Evolutionary conservation across 495 filamentous ascomycete genomes (phyloP), one percentile per base, ranked within the genome.

Genomic region (Lasiosphaeriaceae sp.): DNA sequence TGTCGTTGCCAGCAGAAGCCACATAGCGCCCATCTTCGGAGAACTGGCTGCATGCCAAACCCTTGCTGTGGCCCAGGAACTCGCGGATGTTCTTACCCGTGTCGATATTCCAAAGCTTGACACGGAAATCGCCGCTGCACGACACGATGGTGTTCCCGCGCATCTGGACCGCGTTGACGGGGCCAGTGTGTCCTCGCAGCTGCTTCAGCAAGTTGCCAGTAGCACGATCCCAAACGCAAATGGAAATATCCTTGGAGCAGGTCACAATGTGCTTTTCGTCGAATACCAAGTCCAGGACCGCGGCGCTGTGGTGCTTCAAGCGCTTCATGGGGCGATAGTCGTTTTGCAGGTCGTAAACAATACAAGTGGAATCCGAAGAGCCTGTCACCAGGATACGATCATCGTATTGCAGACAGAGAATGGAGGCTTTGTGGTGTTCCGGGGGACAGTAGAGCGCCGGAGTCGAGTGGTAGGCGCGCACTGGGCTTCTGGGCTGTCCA

Each of bases 351-450:
- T 90, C 86, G 85, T 94, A 97, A 45, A 97, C 82, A 56, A 98
- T 96, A 74, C 91, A 94, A 22, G 86, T 92, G 51, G 82, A 81
- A 73, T 98, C 94, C 3, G 91, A 96, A 5, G 93, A 96, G 26
- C 94, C 94, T 16, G 94, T 96, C 8, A 97, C 90, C 66, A 98
- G 84, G 55, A 96, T 93, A 21, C 88, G 77, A 21, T 94, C 85
- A 61, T 98, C 95, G 66, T 91, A 98, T 56, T 96, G 91, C 31
- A 98, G 83, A 68, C 94, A 98, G 31, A 98, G 82, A 48, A 98
- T 93, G 20, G 91, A 96, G 26, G 90, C 90, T 51, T 84, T 86
- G 72, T 98, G 94, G 64, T 90, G 75, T 7, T 71, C 76, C 1
- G 74, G 66, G 65, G 71, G 79, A 17, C 71, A 77, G 68, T 74